Base-by-base conservation (phyloP, 495 filamentous ascomycete species). In the Penicillium herquei region DNA sequence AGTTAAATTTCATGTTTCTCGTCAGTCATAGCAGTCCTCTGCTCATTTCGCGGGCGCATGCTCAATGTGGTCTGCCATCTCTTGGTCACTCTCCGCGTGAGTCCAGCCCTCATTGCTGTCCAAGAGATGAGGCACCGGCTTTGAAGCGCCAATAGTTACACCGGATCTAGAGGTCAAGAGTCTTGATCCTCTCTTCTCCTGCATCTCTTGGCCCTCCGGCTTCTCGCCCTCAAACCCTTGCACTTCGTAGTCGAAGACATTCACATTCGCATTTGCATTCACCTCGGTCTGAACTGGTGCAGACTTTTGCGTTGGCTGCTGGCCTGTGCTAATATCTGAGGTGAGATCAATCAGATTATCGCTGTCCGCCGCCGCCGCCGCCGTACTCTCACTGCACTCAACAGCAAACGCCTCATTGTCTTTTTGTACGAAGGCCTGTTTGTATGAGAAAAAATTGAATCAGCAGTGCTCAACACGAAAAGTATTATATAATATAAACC, bases 331-430 rank as follows among this genome's bases (percentile, higher is more conserved):
- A 7, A 6, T 8, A n/a, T 17, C 17, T 14, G 10, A 13, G 3
- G 8, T 10, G 11, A 34, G 47, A 37, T 18, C 31, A 39, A 4
- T 49, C 6, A 12, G 10, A 32, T 49, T 30, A 1, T 18, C n/a
- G 17, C 21, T n/a, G 26, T 37, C 49, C 26, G 18, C 21, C 10
- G 39, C 34, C 7, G 35, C n/a, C 12, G n/a, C n/a, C n/a, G n/a
- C n/a, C n/a, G n/a, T 39, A 40, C 8, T 11, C 21, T 65, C 63
- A 13, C 56, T 54, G 31, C 78, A 66, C 51, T 83, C 80, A 12
- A 64, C 64, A 17, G 70, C 66, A 49, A 82, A 82, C 31, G 66
- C 65, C 34, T 67, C 62, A 49, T 82, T 83, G 45, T 83, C 80
- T 17, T 65, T 64, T 16, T 66, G 63, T 21, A 82, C 74, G 49